Evolutionary conservation across 495 filamentous ascomycete genomes (phyloP).

Genomic region (Beverwykella pulmonaria): DNA sequence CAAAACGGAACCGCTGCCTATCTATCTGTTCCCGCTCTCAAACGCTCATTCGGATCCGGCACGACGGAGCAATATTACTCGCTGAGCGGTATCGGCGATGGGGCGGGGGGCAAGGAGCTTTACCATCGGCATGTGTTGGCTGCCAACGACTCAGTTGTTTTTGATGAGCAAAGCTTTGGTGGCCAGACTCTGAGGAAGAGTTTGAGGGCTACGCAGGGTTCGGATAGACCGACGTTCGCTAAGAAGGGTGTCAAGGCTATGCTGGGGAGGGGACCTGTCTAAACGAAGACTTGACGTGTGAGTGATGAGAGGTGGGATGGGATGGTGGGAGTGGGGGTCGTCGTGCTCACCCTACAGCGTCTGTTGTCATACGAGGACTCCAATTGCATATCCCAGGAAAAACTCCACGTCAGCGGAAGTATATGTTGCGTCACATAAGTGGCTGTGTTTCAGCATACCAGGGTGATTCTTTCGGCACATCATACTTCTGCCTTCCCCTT

Average conservation of each 20-base stretch:
- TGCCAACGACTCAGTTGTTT: constrained; percentile 54
- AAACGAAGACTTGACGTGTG: background rate
- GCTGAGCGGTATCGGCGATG: constrained; percentile 47
- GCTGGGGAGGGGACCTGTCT: constrained; percentile 46
- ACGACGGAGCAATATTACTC: constrained; percentile 58
- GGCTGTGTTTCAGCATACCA: no score
- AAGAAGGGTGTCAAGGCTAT: constrained; percentile 37
- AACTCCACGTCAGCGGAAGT: no score
- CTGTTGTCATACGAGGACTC: background rate
- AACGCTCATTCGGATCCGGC: constrained; percentile 54
- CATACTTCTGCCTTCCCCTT: no score
- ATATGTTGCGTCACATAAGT: no score
- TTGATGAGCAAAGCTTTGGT: constrained; percentile 46
- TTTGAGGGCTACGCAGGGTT: background rate
- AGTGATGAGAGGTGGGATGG: background rate
- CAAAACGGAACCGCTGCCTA: constrained; percentile 62
- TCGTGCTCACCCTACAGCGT: background rate
- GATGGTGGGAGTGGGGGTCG: background rate
- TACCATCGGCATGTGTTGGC: constrained; percentile 58
- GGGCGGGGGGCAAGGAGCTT: constrained; percentile 25
- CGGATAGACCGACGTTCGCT: constrained; percentile 11
- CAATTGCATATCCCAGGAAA: background rate
- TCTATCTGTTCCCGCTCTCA: constrained; percentile 51
- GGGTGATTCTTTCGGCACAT: no score
- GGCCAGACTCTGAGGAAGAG: background rate